Evolutionary conservation across 805 yeast species (phyloP).

Genomic region (Cyberlindnera xylosilytica): DNA sequence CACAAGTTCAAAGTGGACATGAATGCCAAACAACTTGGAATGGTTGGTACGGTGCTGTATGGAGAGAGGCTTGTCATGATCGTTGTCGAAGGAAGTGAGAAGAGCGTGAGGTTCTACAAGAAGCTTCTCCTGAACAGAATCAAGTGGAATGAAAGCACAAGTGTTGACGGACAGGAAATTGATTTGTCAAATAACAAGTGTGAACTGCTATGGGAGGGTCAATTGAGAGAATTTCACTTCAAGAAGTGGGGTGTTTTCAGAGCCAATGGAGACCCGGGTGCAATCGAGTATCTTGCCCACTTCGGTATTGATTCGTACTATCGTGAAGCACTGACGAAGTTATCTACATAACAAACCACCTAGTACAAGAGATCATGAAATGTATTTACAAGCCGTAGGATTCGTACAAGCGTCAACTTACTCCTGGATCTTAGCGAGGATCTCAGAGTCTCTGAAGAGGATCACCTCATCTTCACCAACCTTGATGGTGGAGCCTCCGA

Average conservation of each 20-base stretch:
- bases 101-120: slow-evolving; percentile 58
- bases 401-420: slow-evolving; percentile 22
- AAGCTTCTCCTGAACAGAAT: slow-evolving; percentile 60
- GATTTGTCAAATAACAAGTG: slow-evolving; percentile 46
- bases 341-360: too few relatives aligned
- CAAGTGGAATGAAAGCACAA: slow-evolving; percentile 59
- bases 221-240: slow-evolving; percentile 49
- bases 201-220: slow-evolving; percentile 69
- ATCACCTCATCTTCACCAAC: slow-evolving; percentile 78
- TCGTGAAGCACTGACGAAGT: slow-evolving; percentile 34
- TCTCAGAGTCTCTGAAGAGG: slow-evolving; percentile 90
- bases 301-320: slow-evolving; percentile 60
- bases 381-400: slow-evolving; percentile 5
- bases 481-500: slow-evolving; percentile 89
- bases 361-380: not conserved
- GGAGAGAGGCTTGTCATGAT: slow-evolving; percentile 48
- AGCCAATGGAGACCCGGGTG: slow-evolving; percentile 46
- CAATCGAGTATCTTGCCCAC: slow-evolving; percentile 44
- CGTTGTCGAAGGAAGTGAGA: slow-evolving; percentile 72
- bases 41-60: slow-evolving; percentile 57
- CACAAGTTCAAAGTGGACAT: slow-evolving; percentile 72
- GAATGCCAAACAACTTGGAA: slow-evolving; percentile 69
- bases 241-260: slow-evolving; percentile 66
- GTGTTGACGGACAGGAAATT: slow-evolving; percentile 24
- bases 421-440: slow-evolving; percentile 86